Percentiles rank a stretch among this genome's conserved stretches.
These are phyloP conservation scores for Funneliformis geosporum DNA, from an alignment of 192 early-diverging fungal species.

Conservation along the genomic window DNA sequence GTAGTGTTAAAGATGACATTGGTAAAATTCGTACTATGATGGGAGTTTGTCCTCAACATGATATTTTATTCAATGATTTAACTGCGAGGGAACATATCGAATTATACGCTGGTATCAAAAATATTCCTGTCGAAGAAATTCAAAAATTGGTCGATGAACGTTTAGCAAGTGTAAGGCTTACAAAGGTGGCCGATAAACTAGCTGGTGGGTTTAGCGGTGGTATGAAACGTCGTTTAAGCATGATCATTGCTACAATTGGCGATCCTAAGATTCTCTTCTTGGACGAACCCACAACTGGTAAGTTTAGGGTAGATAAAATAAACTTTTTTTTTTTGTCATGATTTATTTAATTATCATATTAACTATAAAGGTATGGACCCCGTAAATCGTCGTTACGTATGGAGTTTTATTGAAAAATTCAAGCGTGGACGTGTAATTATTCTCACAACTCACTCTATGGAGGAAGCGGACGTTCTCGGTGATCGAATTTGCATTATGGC, in stretches of 20 bases:
- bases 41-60: slow-evolving; percentile 79
- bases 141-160: slow-evolving; percentile 61
- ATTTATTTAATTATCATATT: not conserved
- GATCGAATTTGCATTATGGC: slow-evolving; percentile 71
- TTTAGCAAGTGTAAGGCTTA: slow-evolving; percentile 66
- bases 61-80: slow-evolving; percentile 75
- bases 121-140: slow-evolving; percentile 57
- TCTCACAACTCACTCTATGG: slow-evolving; percentile 75
- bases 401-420: slow-evolving; percentile 78
- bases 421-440: slow-evolving; percentile 72
- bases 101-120: slow-evolving; percentile 76
- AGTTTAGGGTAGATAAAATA: not conserved
- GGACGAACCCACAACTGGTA: slow-evolving; percentile 64
- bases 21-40: slow-evolving; percentile 66
- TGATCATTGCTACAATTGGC: slow-evolving; percentile 73
- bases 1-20: slow-evolving; percentile 60
- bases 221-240: slow-evolving; percentile 73
- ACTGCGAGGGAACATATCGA: slow-evolving; percentile 73
- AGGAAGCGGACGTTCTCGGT: slow-evolving; percentile 65
- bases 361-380: slow-evolving; percentile 75
- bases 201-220: slow-evolving; percentile 73
- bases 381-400: slow-evolving; percentile 75
- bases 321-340: not conserved
- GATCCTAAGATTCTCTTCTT: slow-evolving; percentile 69
- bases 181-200: slow-evolving; percentile 62